Percentiles rank a stretch among this genome's conserved stretches.
phyloP scores from a whole-genome alignment of 345 rosid genomes.

The Dipteronia sinensis region DNA sequence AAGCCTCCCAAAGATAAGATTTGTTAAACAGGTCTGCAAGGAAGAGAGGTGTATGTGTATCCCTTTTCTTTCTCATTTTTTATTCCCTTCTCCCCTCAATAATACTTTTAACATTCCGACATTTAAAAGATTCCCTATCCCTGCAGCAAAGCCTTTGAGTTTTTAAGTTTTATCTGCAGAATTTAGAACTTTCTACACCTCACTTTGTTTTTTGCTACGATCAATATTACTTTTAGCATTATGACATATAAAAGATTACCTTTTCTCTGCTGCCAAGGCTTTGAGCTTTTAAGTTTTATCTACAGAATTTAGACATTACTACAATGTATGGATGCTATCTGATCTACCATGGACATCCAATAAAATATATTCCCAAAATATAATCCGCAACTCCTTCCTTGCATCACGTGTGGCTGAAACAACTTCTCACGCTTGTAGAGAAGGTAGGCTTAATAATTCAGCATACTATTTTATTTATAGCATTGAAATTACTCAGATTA shows the following conservation, averaged over 20 bases:
- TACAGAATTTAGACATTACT: background rate
- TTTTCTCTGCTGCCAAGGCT: background rate
- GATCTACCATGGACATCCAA: background rate
- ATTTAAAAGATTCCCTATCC: background rate
- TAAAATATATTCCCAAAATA: background rate
- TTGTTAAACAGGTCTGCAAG: background rate
- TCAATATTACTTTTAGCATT: background rate
- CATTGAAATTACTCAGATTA: background rate
- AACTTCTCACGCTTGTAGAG: background rate
- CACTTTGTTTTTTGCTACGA: background rate
- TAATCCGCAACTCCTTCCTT: background rate
- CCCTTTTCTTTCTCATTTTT: background rate
- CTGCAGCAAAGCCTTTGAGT: background rate
- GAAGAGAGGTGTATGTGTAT: background rate
- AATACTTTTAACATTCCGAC: background rate
- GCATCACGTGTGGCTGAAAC: background rate
- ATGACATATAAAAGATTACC: background rate
- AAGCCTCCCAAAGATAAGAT: background rate
- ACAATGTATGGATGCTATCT: background rate
- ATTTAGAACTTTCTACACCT: background rate
- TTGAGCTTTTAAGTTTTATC: background rate
- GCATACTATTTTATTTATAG: background rate
- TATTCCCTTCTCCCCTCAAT: background rate
- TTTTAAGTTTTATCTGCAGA: background rate
- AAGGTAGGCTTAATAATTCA: background rate